Conservation (phyloP, 2,329 filamentous ascomycete species). For the Colletotrichum truncatum region DNA sequence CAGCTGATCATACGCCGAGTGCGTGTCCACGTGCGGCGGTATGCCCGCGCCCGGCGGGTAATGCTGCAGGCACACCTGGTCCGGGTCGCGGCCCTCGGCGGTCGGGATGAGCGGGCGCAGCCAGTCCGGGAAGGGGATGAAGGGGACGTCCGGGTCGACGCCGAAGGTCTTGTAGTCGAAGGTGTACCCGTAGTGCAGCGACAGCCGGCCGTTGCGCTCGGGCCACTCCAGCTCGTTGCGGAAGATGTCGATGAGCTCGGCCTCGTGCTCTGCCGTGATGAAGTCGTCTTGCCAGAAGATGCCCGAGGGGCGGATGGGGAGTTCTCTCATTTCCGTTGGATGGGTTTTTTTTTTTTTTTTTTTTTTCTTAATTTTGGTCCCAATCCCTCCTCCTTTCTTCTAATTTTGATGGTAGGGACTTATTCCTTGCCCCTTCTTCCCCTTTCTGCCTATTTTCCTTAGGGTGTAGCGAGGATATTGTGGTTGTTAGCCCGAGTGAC, state of each 20-base stretch:
- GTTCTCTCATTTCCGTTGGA: constrained; percentile 33
- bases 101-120: constrained; percentile 56
- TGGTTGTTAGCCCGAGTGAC: too few species aligned
- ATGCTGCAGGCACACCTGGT: constrained; percentile 69
- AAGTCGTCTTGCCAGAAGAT: constrained; percentile 57
- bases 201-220: constrained; percentile 53
- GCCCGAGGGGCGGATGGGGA: constrained; percentile 43
- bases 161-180: constrained; percentile 69
- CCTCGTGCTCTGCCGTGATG: constrained; percentile 55
- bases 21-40: constrained; percentile 69
- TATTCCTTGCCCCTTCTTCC: too few species aligned
- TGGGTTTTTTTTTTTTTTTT: too few species aligned
- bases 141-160: constrained; percentile 58
- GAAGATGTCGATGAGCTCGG: constrained; percentile 53
- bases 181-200: constrained; percentile 64
- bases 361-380: too few species aligned
- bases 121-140: constrained; percentile 61
- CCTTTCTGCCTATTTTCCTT: too few species aligned
- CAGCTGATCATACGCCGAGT: constrained; percentile 50
- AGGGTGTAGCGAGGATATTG: too few species aligned
- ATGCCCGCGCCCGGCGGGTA: constrained; percentile 69
- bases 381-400: neutral
- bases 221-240: constrained; percentile 56
- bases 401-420: neutral
- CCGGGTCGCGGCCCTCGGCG: constrained; percentile 53